Evolutionary conservation across 2,329 filamentous ascomycete genomes (phyloP).

Genomic region (Fusarium sp.): DNA sequence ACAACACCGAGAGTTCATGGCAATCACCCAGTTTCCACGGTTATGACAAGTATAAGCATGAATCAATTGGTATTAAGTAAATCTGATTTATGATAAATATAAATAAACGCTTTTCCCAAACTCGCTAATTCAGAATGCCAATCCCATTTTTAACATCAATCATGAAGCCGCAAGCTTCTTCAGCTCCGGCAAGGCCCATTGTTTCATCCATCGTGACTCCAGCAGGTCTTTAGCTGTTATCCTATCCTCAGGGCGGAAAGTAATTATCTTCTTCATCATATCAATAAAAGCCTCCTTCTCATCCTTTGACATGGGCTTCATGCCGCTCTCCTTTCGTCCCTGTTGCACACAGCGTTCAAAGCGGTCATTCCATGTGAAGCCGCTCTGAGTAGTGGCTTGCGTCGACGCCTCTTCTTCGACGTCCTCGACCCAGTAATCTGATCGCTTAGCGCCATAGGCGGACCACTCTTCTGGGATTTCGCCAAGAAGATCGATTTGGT

Average conservation of each 20-base stretch:
- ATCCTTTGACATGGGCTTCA: conserved; percentile 22
- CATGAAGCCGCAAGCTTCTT: conserved; percentile 4
- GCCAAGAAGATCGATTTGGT: conserved; percentile 31
- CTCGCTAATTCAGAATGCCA: conserved; percentile 20
- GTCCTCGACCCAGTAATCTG: conserved; percentile 26
- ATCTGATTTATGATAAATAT: not conserved
- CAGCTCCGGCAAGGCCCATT: conserved; percentile 34
- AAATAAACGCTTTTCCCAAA: conserved; percentile 13
- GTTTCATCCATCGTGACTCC: conserved; percentile 31
- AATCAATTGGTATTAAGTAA: conserved; percentile 7
- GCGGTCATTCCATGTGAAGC: conserved; percentile 22
- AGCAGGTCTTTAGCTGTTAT: conserved; percentile 21
- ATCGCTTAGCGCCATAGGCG: conserved; percentile 14
- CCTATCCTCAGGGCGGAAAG: conserved; percentile 27
- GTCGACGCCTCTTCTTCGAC: conserved; percentile 9
- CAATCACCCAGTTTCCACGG: not conserved
- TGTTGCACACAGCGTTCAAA: conserved; percentile 32
- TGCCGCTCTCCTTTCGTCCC: conserved; percentile 25
- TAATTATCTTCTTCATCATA: conserved; percentile 35
- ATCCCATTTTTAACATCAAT: conserved; percentile 8
- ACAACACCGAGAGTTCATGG: no score
- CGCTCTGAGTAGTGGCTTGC: not conserved
- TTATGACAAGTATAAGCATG: not conserved
- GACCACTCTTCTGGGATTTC: conserved; percentile 34
- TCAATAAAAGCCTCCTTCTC: conserved; percentile 32